phyloP scores from a whole-genome alignment of 345 rosid species.

The Aegle marmelos region DNA sequence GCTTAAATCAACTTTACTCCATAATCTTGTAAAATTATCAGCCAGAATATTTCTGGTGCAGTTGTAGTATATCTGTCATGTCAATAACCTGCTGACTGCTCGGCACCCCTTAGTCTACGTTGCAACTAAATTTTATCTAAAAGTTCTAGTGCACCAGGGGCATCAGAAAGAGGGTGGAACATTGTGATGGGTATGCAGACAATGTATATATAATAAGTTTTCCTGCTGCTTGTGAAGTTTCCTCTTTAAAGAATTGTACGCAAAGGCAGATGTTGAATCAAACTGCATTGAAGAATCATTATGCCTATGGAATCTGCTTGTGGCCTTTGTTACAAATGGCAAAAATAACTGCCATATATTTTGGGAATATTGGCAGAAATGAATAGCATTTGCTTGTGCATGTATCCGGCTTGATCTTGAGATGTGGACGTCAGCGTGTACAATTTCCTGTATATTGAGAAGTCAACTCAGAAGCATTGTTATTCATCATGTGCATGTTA shows the following conservation, averaged over 20 bases:
- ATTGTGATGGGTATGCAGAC: not conserved
- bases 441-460: too few relatives aligned
- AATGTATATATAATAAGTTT: not conserved
- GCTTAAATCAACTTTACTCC: slow-evolving; percentile 47
- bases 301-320: not conserved
- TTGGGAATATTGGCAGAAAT: not conserved
- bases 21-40: slow-evolving; percentile 46
- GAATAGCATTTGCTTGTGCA: too few relatives aligned
- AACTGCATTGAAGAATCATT: too few relatives aligned
- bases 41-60: slow-evolving; percentile 30
- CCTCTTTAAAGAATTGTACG: not conserved
- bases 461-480: too few relatives aligned
- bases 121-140: not conserved
- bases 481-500: too few relatives aligned
- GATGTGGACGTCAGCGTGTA: too few relatives aligned
- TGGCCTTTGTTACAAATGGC: not conserved
- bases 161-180: not conserved
- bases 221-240: not conserved
- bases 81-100: not conserved
- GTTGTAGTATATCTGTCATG: not conserved
- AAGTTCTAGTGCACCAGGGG: not conserved
- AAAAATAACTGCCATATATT: not conserved
- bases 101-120: too few relatives aligned
- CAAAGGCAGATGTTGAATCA: too few relatives aligned
- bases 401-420: too few relatives aligned